Conservation (phyloP, 345 rosid genomes). For the Sapria himalayana region DNA sequence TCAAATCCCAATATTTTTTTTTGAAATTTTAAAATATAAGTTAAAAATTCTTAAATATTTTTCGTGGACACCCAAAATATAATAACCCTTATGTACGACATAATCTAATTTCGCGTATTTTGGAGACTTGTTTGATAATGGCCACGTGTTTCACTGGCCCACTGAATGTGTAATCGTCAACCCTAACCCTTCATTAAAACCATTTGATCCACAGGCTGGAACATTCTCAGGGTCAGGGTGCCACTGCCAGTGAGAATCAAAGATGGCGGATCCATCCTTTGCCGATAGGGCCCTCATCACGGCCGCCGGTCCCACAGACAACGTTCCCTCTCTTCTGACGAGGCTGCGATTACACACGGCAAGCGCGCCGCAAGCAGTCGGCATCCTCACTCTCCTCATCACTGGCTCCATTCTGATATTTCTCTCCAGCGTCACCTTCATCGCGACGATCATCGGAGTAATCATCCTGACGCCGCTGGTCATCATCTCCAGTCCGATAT, state of each 20-base stretch:
- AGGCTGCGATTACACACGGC: slow-evolving; percentile 30
- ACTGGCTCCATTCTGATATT: slow-evolving; percentile 43
- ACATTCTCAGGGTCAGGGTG: too few species aligned
- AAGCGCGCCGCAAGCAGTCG: slow-evolving; percentile 35
- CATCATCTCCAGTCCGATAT: slow-evolving; percentile 49
- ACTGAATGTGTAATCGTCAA: neutral
- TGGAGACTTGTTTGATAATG: too few species aligned
- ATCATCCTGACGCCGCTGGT: slow-evolving; percentile 39
- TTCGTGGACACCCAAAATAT: too few species aligned
- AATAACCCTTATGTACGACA: too few species aligned
- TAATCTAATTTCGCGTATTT: too few species aligned
- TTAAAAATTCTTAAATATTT: too few species aligned
- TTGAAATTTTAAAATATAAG: too few species aligned
- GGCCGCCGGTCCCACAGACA: slow-evolving; percentile 8
- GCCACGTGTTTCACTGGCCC: too few species aligned
- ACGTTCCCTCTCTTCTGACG: slow-evolving; percentile 17
- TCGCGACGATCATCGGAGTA: slow-evolving; percentile 22
- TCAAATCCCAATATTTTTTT: too few species aligned
- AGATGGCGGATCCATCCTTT: slow-evolving; percentile 13
- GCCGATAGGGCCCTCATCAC: slow-evolving; percentile 4
- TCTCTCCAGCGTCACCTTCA: slow-evolving; percentile 39
- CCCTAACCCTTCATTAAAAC: neutral
- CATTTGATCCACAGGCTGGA: too few species aligned
- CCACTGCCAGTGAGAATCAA: too few species aligned
- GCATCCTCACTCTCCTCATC: slow-evolving; percentile 31